Base-by-base conservation (phyloP, 352 stramenopile species). In the Globisporangium ultimum region DNA sequence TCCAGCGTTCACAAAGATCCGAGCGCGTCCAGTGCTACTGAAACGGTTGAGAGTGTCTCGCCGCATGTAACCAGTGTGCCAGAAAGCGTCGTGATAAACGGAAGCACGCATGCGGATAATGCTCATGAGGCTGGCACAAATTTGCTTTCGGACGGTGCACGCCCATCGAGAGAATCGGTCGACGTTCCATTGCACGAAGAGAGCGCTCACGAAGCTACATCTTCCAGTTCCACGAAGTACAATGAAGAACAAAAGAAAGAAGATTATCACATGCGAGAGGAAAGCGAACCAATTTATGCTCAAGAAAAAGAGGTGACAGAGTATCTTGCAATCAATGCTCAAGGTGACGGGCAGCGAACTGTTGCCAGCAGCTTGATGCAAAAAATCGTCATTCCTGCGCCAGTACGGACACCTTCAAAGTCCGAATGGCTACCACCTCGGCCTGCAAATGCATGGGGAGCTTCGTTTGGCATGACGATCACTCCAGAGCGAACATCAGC, bases 381-480 rank as follows among this genome's bases (percentile, higher is more conserved):
- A n/a, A 8, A n/a, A 15, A 45, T 45, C 17, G 13, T n/a, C 12
- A 45, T n/a, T n/a, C 40, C 12, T 4, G 0, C 40, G 3, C 13
- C 40, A 45, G 40, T 45, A 15, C 40, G 40, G 40, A 45, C 40
- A 10, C 40, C 40, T n/a, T 10, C 40, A n/a, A 45, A 45, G 40
- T n/a, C 17, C 3, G 8, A 45, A 45, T n/a, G 12, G 32, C 43
- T 46, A 3, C 52, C 52, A 28, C 59, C 47, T 18, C 59, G 36
- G 15, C 52, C 45, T 18, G 42, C 12, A 43, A 41, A 56, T 42
- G 15, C 46, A 6, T 65, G 59, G 59, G 59, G 59, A 0, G 59
- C 59, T 0, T 65, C 59, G 11, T 65, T 65, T 38, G 59, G 59
- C 12, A 34, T 65, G 45, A 24, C 21, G 11, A 14, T n/a, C 14